Conservation (phyloP, 441 rosid genomes). For the Metrosideros polymorpha region DNA sequence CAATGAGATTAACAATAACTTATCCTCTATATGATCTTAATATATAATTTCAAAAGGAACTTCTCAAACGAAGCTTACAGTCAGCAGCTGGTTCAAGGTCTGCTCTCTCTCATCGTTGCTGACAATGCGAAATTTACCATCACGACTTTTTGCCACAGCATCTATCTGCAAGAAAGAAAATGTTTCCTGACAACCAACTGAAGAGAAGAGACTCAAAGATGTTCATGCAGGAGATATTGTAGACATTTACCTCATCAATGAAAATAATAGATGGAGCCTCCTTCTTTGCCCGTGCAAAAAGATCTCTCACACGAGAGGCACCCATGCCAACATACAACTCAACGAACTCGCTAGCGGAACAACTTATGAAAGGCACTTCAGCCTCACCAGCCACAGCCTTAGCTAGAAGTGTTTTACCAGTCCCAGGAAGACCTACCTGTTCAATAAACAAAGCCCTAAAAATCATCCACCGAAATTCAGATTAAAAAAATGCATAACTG, state of each 20-base stretch:
- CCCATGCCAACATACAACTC: conserved; percentile 99
- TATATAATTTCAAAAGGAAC: background rate
- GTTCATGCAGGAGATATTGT: background rate
- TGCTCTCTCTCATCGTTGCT: conserved; percentile 97
- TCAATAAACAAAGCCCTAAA: conserved; percentile 9
- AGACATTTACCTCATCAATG: conserved; percentile 75
- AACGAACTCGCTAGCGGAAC: conserved; percentile 98
- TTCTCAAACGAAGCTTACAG: conserved; percentile 36
- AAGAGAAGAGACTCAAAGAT: background rate
- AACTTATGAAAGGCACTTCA: conserved; percentile 91
- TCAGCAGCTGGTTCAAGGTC: conserved; percentile 93
- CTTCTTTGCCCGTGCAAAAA: conserved; percentile 93
- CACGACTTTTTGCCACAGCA: conserved; percentile 99
- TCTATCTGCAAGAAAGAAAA: conserved; percentile 53
- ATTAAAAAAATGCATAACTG: background rate
- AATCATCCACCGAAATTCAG: background rate
- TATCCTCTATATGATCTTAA: background rate
- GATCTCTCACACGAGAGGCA: conserved; percentile 93
- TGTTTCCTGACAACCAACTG: background rate
- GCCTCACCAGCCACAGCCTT: conserved; percentile 99
- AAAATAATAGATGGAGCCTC: conserved; percentile 95
- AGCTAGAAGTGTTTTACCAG: conserved; percentile 97
- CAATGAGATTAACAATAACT: conserved; percentile 12
- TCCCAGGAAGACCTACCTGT: conserved; percentile 99
- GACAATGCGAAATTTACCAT: conserved; percentile 77